phyloP scores from a whole-genome alignment of 1,284 basidiomycete genomes.

The Vanrija sp. region DNA sequence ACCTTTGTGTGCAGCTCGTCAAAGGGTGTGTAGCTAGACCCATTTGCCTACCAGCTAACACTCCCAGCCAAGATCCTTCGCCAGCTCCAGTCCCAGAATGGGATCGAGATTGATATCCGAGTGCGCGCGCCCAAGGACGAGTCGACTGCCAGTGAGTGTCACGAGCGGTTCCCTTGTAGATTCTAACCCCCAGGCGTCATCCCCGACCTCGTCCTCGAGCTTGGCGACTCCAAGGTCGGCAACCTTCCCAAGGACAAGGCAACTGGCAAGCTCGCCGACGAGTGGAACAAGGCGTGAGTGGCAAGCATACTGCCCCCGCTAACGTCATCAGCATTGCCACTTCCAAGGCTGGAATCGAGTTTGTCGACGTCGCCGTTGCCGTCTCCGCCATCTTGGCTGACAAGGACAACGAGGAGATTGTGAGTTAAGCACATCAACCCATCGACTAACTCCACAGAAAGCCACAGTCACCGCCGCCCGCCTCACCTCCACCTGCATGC shows the following conservation, averaged over 20 bases:
- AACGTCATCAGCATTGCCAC: slow-evolving; percentile 19
- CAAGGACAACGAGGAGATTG: slow-evolving; percentile 88
- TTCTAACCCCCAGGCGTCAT: slow-evolving; percentile 23
- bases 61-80: slow-evolving; percentile 43
- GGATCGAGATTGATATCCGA: slow-evolving; percentile 40
- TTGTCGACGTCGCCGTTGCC: slow-evolving; percentile 71
- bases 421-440: slow-evolving; percentile 49
- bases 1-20: slow-evolving; percentile 79
- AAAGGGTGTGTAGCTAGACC: slow-evolving; percentile 62
- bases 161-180: background rate
- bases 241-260: slow-evolving; percentile 47
- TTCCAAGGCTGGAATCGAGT: slow-evolving; percentile 54
- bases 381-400: slow-evolving; percentile 75
- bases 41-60: background rate
- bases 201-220: slow-evolving; percentile 29
- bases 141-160: slow-evolving; percentile 24
- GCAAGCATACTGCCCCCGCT: background rate
- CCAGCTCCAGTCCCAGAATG: slow-evolving; percentile 31
- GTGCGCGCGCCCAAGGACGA: slow-evolving; percentile 42
- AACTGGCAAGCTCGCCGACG: slow-evolving; percentile 45
- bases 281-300: slow-evolving; percentile 53
- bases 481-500: slow-evolving; percentile 79
- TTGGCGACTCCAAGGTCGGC: slow-evolving; percentile 42
- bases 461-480: slow-evolving; percentile 66
- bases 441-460: slow-evolving; percentile 57